Percentiles rank a stretch among this genome's conserved stretches.
Conservation (phyloP, 2,329 filamentous ascomycete species). For the Alternaria viburni region DNA sequence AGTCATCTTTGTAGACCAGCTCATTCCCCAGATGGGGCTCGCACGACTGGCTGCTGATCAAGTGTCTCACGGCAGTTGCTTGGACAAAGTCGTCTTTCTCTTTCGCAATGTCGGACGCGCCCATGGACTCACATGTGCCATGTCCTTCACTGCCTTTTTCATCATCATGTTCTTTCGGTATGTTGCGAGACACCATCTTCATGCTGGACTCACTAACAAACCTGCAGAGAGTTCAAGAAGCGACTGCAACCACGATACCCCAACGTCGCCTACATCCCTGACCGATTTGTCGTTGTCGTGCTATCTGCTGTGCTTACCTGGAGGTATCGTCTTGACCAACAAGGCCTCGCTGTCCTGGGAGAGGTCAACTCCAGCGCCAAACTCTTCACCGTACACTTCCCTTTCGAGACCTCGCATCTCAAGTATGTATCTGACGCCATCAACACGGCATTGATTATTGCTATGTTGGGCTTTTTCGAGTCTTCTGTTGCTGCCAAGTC, state of each 20-base stretch:
- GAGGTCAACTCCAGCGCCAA: slow-evolving; percentile 75
- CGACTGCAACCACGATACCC: slow-evolving; percentile 80
- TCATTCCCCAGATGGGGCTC: slow-evolving; percentile 88
- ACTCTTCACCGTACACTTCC: slow-evolving; percentile 83
- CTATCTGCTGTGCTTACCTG: slow-evolving; percentile 81
- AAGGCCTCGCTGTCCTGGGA: slow-evolving; percentile 84
- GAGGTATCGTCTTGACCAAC: slow-evolving; percentile 75
- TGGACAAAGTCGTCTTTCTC: slow-evolving; percentile 85
- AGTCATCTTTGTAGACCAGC: slow-evolving; percentile 93
- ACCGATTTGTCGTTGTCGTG: slow-evolving; percentile 88
- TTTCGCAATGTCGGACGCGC: slow-evolving; percentile 68
- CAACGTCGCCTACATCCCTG: slow-evolving; percentile 84
- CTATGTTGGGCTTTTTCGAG: slow-evolving; percentile 97
- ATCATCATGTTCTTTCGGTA: slow-evolving; percentile 92
- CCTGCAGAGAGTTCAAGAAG: slow-evolving; percentile 75
- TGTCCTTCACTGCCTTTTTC: slow-evolving; percentile 79
- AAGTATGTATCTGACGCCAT: slow-evolving; percentile 83
- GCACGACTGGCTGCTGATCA: slow-evolving; percentile 68
- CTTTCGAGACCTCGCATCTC: slow-evolving; percentile 78
- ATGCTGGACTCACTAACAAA: slow-evolving; percentile 14
- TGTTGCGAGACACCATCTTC: slow-evolving; percentile 25
- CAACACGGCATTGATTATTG: slow-evolving; percentile 91
- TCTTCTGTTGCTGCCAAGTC: slow-evolving; percentile 96
- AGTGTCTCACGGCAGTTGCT: slow-evolving; percentile 82
- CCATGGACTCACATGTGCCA: slow-evolving; percentile 76